Evolutionary conservation across 371 early-diverging fungal genomes (phyloP).

Genomic region (Mortierella sp.): DNA sequence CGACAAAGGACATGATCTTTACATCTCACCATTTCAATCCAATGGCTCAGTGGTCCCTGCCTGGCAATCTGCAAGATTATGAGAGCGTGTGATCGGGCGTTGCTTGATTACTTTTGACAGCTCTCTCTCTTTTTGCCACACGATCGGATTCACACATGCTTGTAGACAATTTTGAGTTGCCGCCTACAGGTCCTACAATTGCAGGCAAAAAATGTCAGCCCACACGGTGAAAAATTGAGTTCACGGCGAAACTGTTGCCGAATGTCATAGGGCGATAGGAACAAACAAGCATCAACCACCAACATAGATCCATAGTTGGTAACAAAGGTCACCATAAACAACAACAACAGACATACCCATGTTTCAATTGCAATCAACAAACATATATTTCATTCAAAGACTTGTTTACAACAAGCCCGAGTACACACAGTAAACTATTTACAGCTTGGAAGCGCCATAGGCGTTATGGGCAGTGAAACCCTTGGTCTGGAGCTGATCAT

Average conservation of each 20-base stretch:
- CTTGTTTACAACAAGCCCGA: neutral
- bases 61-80: slow-evolving; percentile 7
- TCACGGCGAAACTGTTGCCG: neutral
- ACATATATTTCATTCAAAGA: neutral
- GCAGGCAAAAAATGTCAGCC: slow-evolving; percentile 3
- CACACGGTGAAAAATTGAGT: neutral
- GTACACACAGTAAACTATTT: slow-evolving; percentile 11
- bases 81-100: slow-evolving; percentile 5
- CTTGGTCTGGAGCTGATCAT: slow-evolving; percentile 39
- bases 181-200: neutral
- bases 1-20: neutral
- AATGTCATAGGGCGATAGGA: neutral
- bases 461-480: slow-evolving; percentile 57
- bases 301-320: too few species aligned
- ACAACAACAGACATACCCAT: neutral
- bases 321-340: too few species aligned
- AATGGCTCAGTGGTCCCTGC: neutral
- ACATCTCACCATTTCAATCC: too few species aligned
- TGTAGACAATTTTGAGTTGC: neutral
- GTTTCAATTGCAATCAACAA: neutral
- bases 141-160: slow-evolving; percentile 5
- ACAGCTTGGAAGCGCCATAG: slow-evolving; percentile 54
- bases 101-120: neutral
- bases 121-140: neutral
- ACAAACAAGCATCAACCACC: too few species aligned